Conservation (phyloP, 495 filamentous ascomycete species). For the Chaetomium fimeti region DNA sequence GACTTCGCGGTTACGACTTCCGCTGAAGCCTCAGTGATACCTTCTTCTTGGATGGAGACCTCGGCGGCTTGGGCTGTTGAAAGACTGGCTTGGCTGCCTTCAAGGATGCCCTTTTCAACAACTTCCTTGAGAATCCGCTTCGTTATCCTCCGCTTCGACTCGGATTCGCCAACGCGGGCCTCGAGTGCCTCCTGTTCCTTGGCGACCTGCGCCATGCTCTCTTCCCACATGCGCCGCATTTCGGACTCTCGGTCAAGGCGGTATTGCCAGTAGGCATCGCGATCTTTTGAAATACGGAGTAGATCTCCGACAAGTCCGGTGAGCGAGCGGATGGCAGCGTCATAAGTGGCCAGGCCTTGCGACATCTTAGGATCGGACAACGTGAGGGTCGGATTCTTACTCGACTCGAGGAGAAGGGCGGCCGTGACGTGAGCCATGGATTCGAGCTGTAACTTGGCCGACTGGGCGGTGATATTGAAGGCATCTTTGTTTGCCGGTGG, state of each 20-base stretch:
- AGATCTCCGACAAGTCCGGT: slow-evolving; percentile 85
- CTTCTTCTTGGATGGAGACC: slow-evolving; percentile 37
- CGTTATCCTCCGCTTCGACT: slow-evolving; percentile 82
- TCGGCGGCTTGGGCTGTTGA: slow-evolving; percentile 38
- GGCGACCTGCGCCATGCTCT: slow-evolving; percentile 93
- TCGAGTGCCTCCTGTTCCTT: slow-evolving; percentile 91
- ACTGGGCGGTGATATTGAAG: slow-evolving; percentile 93
- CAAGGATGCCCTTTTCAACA: slow-evolving; percentile 59
- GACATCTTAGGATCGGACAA: slow-evolving; percentile 72
- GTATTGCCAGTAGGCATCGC: slow-evolving; percentile 96
- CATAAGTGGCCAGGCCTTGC: slow-evolving; percentile 83
- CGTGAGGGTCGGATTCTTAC: slow-evolving; percentile 63
- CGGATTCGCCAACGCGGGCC: slow-evolving; percentile 80
- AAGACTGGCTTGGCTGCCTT: slow-evolving; percentile 41
- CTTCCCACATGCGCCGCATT: slow-evolving; percentile 93
- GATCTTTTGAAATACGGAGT: slow-evolving; percentile 84
- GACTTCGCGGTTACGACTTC: slow-evolving; percentile 43
- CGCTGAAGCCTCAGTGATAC: slow-evolving; percentile 31
- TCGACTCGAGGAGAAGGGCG: slow-evolving; percentile 71
- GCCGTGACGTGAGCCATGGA: slow-evolving; percentile 78
- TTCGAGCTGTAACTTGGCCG: slow-evolving; percentile 87
- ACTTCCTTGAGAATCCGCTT: slow-evolving; percentile 88
- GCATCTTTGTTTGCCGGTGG: slow-evolving; percentile 78
- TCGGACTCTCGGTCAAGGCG: slow-evolving; percentile 84
- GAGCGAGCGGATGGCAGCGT: slow-evolving; percentile 81